A percentile compares a stretch with the other conserved stretches of the same genome.
These are phyloP conservation scores for Stachybotrys chlorohalonatus DNA, from an alignment of 2,329 filamentous ascomycete species.

Conservation along the genomic window DNA sequence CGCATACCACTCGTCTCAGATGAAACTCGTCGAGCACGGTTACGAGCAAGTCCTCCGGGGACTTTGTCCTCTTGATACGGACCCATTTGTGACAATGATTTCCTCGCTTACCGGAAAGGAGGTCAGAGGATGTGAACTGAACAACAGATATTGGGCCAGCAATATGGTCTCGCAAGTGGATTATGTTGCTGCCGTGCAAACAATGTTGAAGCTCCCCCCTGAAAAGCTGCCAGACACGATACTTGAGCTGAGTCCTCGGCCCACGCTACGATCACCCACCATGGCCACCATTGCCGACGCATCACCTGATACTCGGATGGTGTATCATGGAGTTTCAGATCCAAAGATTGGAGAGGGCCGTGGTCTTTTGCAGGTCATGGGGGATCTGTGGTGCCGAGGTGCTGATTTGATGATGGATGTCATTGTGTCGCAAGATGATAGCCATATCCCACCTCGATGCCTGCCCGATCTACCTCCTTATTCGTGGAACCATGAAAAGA, in stretches of 20 bases:
- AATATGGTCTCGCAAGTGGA: constrained; percentile 37
- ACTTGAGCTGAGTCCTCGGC: constrained; percentile 31
- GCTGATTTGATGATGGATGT: constrained; percentile 19
- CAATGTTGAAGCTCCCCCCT: constrained; percentile 18
- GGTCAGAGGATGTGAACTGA: constrained; percentile 16
- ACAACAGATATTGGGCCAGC: constrained; percentile 32
- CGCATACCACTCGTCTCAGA: constrained; percentile 37
- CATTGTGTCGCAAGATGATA: constrained; percentile 12
- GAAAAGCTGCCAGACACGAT: constrained; percentile 23
- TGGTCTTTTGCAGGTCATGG: constrained; percentile 20
- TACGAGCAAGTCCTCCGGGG: constrained; percentile 20
- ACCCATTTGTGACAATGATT: constrained; percentile 22
- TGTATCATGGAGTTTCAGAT: constrained; percentile 19
- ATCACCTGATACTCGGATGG: constrained; percentile 1
- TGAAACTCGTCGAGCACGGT: constrained; percentile 26
- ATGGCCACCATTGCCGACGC: constrained; percentile 21
- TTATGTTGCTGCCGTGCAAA: constrained; percentile 29
- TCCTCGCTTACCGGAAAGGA: constrained; percentile 28
- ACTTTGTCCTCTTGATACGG: constrained; percentile 9
- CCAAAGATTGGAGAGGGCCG: constrained; percentile 11
- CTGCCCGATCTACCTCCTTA: constrained; percentile 41
- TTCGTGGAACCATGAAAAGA: constrained; percentile 43
- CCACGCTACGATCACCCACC: constrained; percentile 25
- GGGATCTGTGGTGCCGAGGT: constrained; percentile 28
- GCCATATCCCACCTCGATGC: constrained; percentile 16